A percentile compares a stretch with the other conserved stretches of the same genome.
Conservation (phyloP, 2,329 filamentous ascomycete species). For the Venturiaceae sp. region DNA sequence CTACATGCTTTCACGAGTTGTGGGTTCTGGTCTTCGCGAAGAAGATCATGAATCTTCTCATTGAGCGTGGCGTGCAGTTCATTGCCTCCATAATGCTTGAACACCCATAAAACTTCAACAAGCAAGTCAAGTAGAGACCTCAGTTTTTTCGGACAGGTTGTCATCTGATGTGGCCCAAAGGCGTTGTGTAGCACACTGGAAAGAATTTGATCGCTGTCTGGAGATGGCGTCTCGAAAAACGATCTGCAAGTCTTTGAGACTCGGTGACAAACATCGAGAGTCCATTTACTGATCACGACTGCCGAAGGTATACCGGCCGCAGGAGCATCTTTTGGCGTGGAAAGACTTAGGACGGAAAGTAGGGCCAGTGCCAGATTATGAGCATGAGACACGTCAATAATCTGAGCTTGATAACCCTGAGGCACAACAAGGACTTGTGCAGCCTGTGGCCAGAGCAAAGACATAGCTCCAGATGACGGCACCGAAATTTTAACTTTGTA, state of each 20-base stretch:
- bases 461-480: conserved; percentile 2
- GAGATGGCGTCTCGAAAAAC: not conserved
- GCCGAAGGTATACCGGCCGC: not conserved
- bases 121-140: not conserved
- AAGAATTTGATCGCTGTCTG: not conserved
- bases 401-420: conserved; percentile 1
- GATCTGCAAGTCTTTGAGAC: not conserved
- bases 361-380: not conserved
- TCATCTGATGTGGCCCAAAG: not conserved
- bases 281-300: not conserved
- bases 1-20: not conserved
- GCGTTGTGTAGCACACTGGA: not conserved
- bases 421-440: conserved; percentile 2
- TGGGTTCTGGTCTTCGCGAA: not conserved
- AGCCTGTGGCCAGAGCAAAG: conserved; percentile 3
- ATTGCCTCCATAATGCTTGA: not conserved
- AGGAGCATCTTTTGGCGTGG: not conserved
- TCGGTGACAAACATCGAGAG: conserved; percentile 1
- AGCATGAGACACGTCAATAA: not conserved
- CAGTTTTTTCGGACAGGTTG: not conserved
- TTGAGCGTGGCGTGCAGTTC: not conserved
- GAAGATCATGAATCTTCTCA: not conserved
- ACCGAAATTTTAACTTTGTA: not conserved
- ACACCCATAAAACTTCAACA: not conserved
- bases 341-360: not conserved